These are phyloP conservation scores for Saccharomyces jurei DNA, from an alignment of 805 yeast genomes.

Conservation along the genomic window DNA sequence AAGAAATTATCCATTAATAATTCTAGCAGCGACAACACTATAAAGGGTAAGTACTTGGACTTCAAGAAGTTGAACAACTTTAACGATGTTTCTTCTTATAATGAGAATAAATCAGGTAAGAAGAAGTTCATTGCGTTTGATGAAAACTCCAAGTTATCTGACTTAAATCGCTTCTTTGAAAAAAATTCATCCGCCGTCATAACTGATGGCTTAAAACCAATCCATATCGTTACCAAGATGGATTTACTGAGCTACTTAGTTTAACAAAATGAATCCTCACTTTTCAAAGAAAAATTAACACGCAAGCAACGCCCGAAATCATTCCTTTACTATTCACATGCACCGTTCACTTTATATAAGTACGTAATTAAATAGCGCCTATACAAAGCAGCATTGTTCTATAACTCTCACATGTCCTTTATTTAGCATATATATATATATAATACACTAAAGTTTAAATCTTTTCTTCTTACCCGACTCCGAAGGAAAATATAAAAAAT, in stretches of 20 bases:
- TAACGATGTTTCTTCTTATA: conserved; percentile 50
- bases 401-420: background rate
- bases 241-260: conserved; percentile 55
- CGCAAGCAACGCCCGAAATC: background rate
- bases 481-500: background rate
- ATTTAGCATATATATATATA: background rate
- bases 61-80: conserved; percentile 63
- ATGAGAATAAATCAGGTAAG: conserved; percentile 54
- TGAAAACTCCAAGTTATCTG: conserved; percentile 53
- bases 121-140: conserved; percentile 62
- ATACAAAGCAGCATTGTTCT: background rate
- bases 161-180: conserved; percentile 73
- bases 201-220: conserved; percentile 67
- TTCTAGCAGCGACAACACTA: conserved; percentile 47
- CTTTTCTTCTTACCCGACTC: background rate
- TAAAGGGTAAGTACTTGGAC: conserved; percentile 48
- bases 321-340: background rate
- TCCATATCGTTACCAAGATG: conserved; percentile 82
- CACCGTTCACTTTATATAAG: background rate
- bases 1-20: conserved; percentile 57
- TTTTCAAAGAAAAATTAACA: background rate
- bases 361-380: background rate
- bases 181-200: conserved; percentile 78
- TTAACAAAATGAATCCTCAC: conserved; percentile 6
- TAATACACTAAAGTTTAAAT: background rate